These are phyloP conservation scores for Trapa incisa DNA, from an alignment of 345 rosid species.

Conservation along the genomic window DNA sequence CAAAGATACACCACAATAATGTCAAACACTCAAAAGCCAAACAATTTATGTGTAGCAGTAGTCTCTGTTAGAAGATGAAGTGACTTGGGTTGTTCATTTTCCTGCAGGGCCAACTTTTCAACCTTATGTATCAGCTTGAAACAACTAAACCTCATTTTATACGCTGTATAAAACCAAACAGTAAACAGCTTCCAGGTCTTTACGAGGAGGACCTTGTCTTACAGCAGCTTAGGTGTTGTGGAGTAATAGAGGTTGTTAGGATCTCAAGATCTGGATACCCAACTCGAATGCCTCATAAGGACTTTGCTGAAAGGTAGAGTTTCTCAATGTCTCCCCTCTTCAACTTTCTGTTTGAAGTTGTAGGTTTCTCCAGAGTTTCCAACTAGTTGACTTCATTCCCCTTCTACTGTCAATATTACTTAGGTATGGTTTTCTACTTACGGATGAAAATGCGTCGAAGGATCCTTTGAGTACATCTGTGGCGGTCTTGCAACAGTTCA, in stretches of 20 bases:
- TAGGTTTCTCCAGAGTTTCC: no score
- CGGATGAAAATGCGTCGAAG: slow-evolving; percentile 26
- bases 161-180: slow-evolving; percentile 79
- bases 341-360: not conserved
- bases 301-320: slow-evolving; percentile 62
- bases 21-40: not conserved
- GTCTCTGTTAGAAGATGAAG: not conserved
- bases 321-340: not conserved
- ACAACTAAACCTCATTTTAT: slow-evolving; percentile 82
- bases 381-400: not conserved
- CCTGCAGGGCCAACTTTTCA: slow-evolving; percentile 75
- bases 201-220: slow-evolving; percentile 64
- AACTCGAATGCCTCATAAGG: slow-evolving; percentile 73
- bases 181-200: slow-evolving; percentile 47
- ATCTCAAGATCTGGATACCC: slow-evolving; percentile 88
- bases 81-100: not conserved
- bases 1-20: not conserved
- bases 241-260: slow-evolving; percentile 74
- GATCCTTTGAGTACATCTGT: slow-evolving; percentile 74
- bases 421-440: slow-evolving; percentile 68
- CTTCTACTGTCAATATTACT: slow-evolving; percentile 4
- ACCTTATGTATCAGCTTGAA: slow-evolving; percentile 74
- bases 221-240: slow-evolving; percentile 80
- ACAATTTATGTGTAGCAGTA: not conserved
- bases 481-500: slow-evolving; percentile 56